These are phyloP conservation scores for Setomelanomma holmii DNA, from an alignment of 2,329 filamentous ascomycete genomes.

Conservation along the genomic window DNA sequence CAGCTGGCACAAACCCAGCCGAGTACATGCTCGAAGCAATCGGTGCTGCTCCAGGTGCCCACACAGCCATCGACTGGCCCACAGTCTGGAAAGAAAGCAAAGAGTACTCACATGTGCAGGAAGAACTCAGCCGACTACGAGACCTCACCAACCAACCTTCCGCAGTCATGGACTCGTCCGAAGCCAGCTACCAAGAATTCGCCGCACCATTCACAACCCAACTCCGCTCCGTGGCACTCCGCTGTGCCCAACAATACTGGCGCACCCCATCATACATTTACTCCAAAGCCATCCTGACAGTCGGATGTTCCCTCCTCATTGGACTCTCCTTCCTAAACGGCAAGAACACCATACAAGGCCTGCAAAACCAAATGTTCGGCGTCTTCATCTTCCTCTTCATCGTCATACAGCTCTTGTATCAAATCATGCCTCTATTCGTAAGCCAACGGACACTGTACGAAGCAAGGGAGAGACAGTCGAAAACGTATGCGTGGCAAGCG, in stretches of 20 bases:
- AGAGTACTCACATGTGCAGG: conserved; percentile 35
- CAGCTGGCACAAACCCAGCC: conserved; percentile 72
- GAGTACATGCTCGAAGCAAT: conserved; percentile 71
- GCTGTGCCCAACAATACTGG: conserved; percentile 57
- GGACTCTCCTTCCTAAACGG: conserved; percentile 53
- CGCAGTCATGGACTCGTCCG: conserved; percentile 48
- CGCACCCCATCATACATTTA: conserved; percentile 54
- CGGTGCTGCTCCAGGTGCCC: conserved; percentile 37
- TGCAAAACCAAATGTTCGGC: conserved; percentile 57
- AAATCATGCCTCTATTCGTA: conserved; percentile 66
- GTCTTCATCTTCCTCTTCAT: conserved; percentile 59
- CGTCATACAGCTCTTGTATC: conserved; percentile 46
- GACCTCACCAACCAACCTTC: conserved; percentile 39
- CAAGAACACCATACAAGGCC: conserved; percentile 48
- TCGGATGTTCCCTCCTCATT: conserved; percentile 41
- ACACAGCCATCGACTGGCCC: conserved; percentile 49
- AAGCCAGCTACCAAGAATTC: conserved; percentile 54
- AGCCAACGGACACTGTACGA: conserved; percentile 65
- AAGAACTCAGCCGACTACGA: conserved; percentile 50
- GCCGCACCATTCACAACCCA: conserved; percentile 50
- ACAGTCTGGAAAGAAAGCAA: conserved; percentile 47
- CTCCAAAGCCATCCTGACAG: conserved; percentile 38
- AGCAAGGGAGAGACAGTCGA: conserved; percentile 67
- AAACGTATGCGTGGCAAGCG: conserved; percentile 75
- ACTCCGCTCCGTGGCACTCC: conserved; percentile 46